Base-by-base conservation (phyloP, 768 basidiomycete genomes). In the Lactifluus piperatus region DNA sequence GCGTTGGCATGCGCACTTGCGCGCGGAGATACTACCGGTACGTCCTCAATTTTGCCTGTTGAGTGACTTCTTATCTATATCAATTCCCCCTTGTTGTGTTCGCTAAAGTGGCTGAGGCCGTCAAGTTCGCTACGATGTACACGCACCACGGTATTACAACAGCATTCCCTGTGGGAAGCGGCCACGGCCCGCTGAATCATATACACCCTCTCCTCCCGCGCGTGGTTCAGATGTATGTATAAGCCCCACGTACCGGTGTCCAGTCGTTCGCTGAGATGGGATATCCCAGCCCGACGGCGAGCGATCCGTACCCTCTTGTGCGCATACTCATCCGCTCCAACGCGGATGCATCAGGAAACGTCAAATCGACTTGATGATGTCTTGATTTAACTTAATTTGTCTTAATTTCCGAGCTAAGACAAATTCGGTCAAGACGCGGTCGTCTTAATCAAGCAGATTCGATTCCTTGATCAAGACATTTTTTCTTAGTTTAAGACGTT, bases 141-240 rank as follows among this genome's bases (percentile, higher is more conserved):
- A 91, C 88, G 0, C 79, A 91, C 66, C 70, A 78, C 0, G 91
- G 84, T 0, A 94, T 97, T 29, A 77, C 79, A 45, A 79, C 83
- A 0, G 87, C 91, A 0, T 71, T 74, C 37, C 71, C 79, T 0
- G 79, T 94, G 5, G 94, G 92, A 0, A 69, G 74, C 10, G 93
- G 94, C 0, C 75, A 85, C 54, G 93, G 93, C 0, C 94, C 94
- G 2, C 76, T 97, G 20, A 92, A 97, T 70, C 93, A 97, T 68
- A 74, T 88, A 52, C 88, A 92, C 66, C 74, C 81, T 0, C 74
- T 83, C 14, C 67, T 74, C 1, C 72, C 63, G 4, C 73, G 77
- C 0, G 62, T 75, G 1, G 70, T 95, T 16, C 80, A 82, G 1
- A 71, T 71, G 83, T 83, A 66, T 64, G 91, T 79, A 24, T 37